A percentile compares a stretch with the other conserved stretches of the same genome.
Evolutionary conservation across 768 basidiomycete genomes (phyloP).

Genomic region (Kwoniella shandongensis): DNA sequence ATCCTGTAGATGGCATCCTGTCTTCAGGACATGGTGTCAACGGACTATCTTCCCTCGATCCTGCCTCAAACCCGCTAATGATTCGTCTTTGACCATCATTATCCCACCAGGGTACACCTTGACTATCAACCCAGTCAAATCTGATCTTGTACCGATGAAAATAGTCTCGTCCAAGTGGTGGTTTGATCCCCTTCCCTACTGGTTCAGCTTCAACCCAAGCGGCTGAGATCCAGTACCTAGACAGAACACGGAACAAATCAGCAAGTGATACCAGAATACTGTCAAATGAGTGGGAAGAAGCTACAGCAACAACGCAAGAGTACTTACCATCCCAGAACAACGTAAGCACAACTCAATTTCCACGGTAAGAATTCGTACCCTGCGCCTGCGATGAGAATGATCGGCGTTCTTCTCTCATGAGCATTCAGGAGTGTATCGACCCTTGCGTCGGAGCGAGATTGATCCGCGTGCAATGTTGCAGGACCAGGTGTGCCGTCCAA

Average conservation of each 20-base stretch:
- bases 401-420: slow-evolving; percentile 23
- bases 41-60: neutral
- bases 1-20: neutral
- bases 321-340: slow-evolving; percentile 43
- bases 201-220: slow-evolving; percentile 46
- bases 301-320: too few species aligned
- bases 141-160: slow-evolving; percentile 43
- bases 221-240: slow-evolving; percentile 42
- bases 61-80: neutral
- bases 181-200: slow-evolving; percentile 2
- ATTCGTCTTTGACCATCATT: neutral
- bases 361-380: slow-evolving; percentile 39
- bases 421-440: slow-evolving; percentile 35
- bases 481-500: neutral
- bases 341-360: slow-evolving; percentile 35
- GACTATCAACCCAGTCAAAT: slow-evolving; percentile 43
- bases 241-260: neutral
- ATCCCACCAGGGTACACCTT: slow-evolving; percentile 44
- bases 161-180: slow-evolving; percentile 14
- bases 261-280: neutral
- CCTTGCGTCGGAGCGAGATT: slow-evolving; percentile 28
- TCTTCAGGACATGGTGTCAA: neutral
- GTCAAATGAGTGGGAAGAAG: neutral
- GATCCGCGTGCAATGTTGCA: slow-evolving; percentile 32
- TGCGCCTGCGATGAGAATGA: slow-evolving; percentile 42